Evolutionary conservation across 2,329 filamentous ascomycete species (phyloP).

Genomic region (Ophioceras dolichostomum): DNA sequence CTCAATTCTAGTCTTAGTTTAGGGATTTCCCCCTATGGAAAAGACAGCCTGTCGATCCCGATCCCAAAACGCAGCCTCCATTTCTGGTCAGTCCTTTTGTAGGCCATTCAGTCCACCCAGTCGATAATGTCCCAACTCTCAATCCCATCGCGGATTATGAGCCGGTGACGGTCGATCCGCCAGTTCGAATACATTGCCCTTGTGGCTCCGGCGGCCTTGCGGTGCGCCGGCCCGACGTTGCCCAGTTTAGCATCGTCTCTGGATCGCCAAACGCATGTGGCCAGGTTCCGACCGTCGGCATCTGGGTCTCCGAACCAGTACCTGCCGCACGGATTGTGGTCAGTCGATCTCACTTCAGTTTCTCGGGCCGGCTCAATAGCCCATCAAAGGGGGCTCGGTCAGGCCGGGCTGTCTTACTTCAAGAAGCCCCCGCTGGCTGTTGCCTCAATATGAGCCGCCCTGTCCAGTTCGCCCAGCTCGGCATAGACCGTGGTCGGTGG

Average conservation of each 20-base stretch:
- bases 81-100: no score
- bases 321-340: slow-evolving; percentile 25
- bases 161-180: slow-evolving; percentile 56
- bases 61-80: no score
- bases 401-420: slow-evolving; percentile 57
- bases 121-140: slow-evolving; percentile 49
- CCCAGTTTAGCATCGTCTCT: slow-evolving; percentile 46
- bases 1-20: no score
- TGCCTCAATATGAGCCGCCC: slow-evolving; percentile 69
- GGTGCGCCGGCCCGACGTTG: slow-evolving; percentile 46
- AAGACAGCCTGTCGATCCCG: no score
- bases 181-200: slow-evolving; percentile 54
- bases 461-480: slow-evolving; percentile 61
- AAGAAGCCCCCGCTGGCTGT: slow-evolving; percentile 67
- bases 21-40: no score
- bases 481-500: slow-evolving; percentile 53
- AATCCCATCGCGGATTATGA: slow-evolving; percentile 56
- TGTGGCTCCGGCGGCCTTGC: slow-evolving; percentile 52
- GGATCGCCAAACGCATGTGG: slow-evolving; percentile 61
- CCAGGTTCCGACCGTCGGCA: slow-evolving; percentile 60
- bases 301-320: slow-evolving; percentile 84
- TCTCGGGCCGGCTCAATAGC: no score
- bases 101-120: slow-evolving; percentile 36
- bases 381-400: no score
- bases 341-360: no score